phyloP scores from a whole-genome alignment of 106 monocot species.

The Triglochin maritima region DNA sequence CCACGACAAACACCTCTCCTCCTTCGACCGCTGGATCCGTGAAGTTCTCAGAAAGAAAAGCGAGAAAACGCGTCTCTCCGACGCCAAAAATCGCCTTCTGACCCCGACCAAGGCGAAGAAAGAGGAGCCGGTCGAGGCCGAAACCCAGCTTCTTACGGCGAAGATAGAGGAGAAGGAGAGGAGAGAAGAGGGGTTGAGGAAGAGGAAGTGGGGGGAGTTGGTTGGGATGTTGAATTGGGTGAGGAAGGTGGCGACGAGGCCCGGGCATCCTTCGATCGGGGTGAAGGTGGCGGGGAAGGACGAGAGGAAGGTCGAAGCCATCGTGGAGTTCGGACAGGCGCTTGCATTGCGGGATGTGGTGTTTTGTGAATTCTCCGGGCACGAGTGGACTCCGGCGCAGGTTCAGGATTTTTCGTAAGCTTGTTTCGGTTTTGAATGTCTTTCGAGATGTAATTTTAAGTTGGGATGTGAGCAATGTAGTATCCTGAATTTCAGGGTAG shows the following conservation, averaged over 20 bases:
- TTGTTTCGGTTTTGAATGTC: neutral
- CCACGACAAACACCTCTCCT: conserved; percentile 43
- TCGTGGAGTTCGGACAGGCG: conserved; percentile 9
- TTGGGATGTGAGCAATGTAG: too few species aligned
- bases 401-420: conserved; percentile 16
- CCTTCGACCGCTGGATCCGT: conserved; percentile 35
- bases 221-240: conserved; percentile 54
- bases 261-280: conserved; percentile 16
- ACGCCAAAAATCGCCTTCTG: conserved; percentile 1
- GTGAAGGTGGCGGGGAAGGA: conserved; percentile 7
- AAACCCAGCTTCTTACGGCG: neutral
- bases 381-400: conserved; percentile 11
- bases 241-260: conserved; percentile 29
- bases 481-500: too few species aligned
- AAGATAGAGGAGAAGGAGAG: neutral
- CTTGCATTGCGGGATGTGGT: conserved; percentile 27
- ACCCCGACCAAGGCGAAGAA: conserved; percentile 14
- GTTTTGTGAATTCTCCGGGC: conserved; percentile 9
- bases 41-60: conserved; percentile 13
- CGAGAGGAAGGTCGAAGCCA: neutral
- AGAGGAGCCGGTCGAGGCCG: neutral
- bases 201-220: conserved; percentile 36
- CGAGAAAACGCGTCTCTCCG: neutral
- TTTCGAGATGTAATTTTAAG: too few species aligned
- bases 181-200: conserved; percentile 1